These are phyloP conservation scores for Pelagophyceae sp. DNA, from an alignment of 352 stramenopile genomes.

Conservation along the genomic window DNA sequence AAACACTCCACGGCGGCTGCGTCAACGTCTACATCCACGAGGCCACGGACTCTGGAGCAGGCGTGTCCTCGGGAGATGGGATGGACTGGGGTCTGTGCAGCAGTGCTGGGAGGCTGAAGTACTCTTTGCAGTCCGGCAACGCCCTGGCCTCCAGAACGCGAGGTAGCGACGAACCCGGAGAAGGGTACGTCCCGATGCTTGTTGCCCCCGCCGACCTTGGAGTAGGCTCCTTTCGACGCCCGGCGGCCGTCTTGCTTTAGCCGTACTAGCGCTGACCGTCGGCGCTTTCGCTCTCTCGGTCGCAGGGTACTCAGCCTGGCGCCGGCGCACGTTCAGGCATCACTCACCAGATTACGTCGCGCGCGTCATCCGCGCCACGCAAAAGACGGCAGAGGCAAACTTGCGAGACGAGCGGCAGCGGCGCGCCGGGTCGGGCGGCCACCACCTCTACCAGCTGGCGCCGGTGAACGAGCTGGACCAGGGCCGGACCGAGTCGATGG, in stretches of 20 bases:
- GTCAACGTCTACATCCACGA: constrained; percentile 2
- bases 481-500: neutral
- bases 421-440: neutral
- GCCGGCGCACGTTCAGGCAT: neutral
- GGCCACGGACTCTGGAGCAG: neutral
- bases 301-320: neutral
- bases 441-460: neutral
- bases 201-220: neutral
- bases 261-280: neutral
- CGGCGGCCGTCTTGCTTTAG: neutral
- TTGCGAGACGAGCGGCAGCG: neutral
- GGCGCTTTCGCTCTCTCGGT: neutral
- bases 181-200: neutral
- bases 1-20: neutral
- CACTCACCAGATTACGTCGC: neutral
- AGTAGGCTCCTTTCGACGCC: neutral
- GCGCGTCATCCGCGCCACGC: neutral
- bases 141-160: no score
- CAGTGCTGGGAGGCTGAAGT: no score
- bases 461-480: neutral
- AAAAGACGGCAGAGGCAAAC: neutral
- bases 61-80: neutral
- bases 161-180: no score
- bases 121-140: no score
- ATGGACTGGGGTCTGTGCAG: neutral